These are phyloP conservation scores for Zelonia costaricensis DNA, from an alignment of 208 protist genomes.

Conservation along the genomic window DNA sequence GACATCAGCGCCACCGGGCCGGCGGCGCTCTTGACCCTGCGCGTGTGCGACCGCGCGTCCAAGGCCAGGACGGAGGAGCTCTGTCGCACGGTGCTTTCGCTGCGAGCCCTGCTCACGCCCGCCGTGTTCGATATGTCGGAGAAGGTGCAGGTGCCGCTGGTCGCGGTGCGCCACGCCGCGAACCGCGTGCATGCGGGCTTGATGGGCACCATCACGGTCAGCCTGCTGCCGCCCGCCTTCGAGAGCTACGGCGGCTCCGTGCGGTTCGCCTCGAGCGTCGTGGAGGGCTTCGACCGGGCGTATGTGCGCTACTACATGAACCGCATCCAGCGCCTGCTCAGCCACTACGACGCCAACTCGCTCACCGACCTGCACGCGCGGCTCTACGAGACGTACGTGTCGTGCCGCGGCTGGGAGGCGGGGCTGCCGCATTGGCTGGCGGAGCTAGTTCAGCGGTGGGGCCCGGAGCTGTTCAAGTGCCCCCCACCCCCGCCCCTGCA, in stretches of 20 bases:
- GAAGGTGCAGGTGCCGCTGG: conserved; percentile 66
- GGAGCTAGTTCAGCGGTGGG: conserved; percentile 56
- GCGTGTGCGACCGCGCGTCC: conserved; percentile 31
- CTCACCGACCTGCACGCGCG: conserved; percentile 57
- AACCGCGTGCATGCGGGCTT: conserved; percentile 48
- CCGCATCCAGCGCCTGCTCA: conserved; percentile 57
- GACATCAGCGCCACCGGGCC: conserved; percentile 42
- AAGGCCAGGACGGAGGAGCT: conserved; percentile 37
- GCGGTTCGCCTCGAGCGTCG: conserved; percentile 31
- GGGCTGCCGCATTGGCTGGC: conserved; percentile 51
- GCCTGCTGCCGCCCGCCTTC: conserved; percentile 50
- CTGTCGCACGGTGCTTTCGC: conserved; percentile 51
- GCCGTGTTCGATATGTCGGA: conserved; percentile 70
- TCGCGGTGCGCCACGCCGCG: conserved; percentile 39
- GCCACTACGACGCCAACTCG: conserved; percentile 72
- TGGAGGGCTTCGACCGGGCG: conserved; percentile 45
- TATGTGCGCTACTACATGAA: conserved; percentile 74
- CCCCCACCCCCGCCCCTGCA: conserved; percentile 23
- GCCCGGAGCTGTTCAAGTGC: conserved; percentile 44
- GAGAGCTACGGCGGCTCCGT: conserved; percentile 54
- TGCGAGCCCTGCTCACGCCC: conserved; percentile 74
- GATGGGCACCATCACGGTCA: conserved; percentile 69
- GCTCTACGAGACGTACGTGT: conserved; percentile 67
- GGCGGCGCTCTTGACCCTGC: conserved; percentile 32
- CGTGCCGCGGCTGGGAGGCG: conserved; percentile 38